phyloP scores from a whole-genome alignment of 2,329 filamentous ascomycete genomes.

The Fusarium sp. region DNA sequence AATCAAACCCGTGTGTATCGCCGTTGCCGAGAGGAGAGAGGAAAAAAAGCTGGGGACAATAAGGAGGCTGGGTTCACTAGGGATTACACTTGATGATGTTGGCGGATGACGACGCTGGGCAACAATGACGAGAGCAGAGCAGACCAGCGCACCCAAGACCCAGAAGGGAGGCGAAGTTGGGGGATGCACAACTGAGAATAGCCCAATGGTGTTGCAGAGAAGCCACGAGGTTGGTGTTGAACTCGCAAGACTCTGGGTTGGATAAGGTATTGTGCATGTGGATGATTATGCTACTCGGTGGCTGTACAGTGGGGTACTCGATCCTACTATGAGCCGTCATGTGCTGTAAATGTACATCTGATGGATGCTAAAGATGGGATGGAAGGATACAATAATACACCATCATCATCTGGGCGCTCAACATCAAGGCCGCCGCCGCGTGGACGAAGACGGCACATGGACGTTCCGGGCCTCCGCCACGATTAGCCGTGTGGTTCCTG shows the following conservation, averaged over 20 bases:
- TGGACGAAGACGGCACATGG: conserved; percentile 9
- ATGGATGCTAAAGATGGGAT: background rate
- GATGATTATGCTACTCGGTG: conserved; percentile 12
- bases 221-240: conserved; percentile 33
- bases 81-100: conserved; percentile 26
- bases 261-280: background rate
- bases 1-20: conserved; percentile 5
- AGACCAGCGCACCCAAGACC: background rate
- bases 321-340: conserved; percentile 1
- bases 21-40: conserved; percentile 6
- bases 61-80: conserved; percentile 28
- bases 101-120: conserved; percentile 35
- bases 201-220: conserved; percentile 2
- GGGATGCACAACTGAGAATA: background rate
- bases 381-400: background rate
- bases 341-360: background rate
- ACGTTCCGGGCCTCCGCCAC: conserved; percentile 2
- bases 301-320: background rate
- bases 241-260: conserved; percentile 17
- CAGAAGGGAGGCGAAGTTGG: conserved; percentile 10
- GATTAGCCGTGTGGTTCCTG: conserved; percentile 1
- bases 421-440: background rate
- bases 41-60: background rate
- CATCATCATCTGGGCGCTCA: background rate
- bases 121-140: conserved; percentile 8